A percentile compares a stretch with the other conserved stretches of the same genome.
These are phyloP conservation scores for Botrytis pseudocinerea DNA, from an alignment of 2,329 filamentous ascomycete genomes.

Conservation along the genomic window DNA sequence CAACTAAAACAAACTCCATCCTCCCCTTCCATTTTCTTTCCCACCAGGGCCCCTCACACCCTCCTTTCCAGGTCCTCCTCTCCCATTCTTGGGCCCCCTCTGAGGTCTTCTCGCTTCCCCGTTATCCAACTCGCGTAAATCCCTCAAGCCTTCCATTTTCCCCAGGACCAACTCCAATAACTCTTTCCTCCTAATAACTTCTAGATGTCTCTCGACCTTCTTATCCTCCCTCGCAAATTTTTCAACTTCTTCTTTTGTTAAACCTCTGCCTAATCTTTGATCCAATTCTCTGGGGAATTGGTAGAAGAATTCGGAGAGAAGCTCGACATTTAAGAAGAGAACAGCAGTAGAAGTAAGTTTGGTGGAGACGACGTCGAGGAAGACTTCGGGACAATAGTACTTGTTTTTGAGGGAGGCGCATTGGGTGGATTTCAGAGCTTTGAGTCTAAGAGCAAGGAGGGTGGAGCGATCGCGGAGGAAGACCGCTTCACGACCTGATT, in stretches of 20 bases:
- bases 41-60: slow-evolving; percentile 24
- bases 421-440: slow-evolving; percentile 87
- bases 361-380: slow-evolving; percentile 94
- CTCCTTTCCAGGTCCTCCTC: slow-evolving; percentile 23
- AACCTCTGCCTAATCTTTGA: slow-evolving; percentile 75
- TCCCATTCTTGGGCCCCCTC: slow-evolving; percentile 27
- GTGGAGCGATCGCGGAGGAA: slow-evolving; percentile 92
- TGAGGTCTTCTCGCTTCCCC: slow-evolving; percentile 46
- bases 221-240: slow-evolving; percentile 91
- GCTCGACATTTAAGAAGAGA: slow-evolving; percentile 94
- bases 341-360: slow-evolving; percentile 95
- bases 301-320: slow-evolving; percentile 96
- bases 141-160: slow-evolving; percentile 90
- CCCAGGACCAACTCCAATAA: slow-evolving; percentile 87
- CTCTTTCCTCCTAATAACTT: slow-evolving; percentile 90
- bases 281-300: slow-evolving; percentile 95
- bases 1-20: slow-evolving; percentile 23
- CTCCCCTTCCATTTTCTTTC: slow-evolving; percentile 16
- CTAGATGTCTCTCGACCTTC: slow-evolving; percentile 83
- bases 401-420: slow-evolving; percentile 84
- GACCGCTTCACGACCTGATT: slow-evolving; percentile 79
- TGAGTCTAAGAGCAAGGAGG: slow-evolving; percentile 84
- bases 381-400: slow-evolving; percentile 95
- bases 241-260: slow-evolving; percentile 79
- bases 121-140: slow-evolving; percentile 64